Evolutionary conservation across 2,329 filamentous ascomycete species (phyloP).

Genomic region (Colletotrichum musae): DNA sequence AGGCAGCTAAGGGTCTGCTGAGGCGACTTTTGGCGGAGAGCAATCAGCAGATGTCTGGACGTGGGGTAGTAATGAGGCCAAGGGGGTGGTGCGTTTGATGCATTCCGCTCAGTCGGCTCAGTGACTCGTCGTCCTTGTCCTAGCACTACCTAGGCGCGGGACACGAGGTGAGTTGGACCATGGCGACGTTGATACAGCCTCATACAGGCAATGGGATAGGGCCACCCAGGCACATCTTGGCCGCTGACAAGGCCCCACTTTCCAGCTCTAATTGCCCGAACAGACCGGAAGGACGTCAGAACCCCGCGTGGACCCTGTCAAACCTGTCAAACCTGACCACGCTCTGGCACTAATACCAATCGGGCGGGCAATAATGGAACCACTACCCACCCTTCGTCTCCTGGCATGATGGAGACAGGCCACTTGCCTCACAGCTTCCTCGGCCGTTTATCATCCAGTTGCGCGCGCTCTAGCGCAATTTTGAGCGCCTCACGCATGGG

Average conservation of each 20-base stretch:
- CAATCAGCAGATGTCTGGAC: slow-evolving; percentile 26
- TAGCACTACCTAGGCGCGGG: neutral
- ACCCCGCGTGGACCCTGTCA: slow-evolving; percentile 5
- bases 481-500: too few species aligned
- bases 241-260: neutral
- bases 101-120: slow-evolving; percentile 11
- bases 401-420: slow-evolving; percentile 1
- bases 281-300: slow-evolving; percentile 1
- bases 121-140: neutral
- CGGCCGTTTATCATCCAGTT: too few species aligned
- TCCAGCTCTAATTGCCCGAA: neutral
- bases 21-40: neutral
- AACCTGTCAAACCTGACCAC: slow-evolving; percentile 30
- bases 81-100: slow-evolving; percentile 14
- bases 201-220: neutral
- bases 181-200: neutral
- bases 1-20: neutral
- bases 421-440: neutral
- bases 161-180: neutral
- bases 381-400: slow-evolving; percentile 17
- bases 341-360: neutral
- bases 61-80: slow-evolving; percentile 23
- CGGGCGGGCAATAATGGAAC: slow-evolving; percentile 11
- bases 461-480: too few species aligned
- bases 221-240: too few species aligned